A percentile compares a stretch with the other conserved stretches of the same genome.
Conservation (phyloP, 768 basidiomycete species). For the Myochromella boudieri region DNA sequence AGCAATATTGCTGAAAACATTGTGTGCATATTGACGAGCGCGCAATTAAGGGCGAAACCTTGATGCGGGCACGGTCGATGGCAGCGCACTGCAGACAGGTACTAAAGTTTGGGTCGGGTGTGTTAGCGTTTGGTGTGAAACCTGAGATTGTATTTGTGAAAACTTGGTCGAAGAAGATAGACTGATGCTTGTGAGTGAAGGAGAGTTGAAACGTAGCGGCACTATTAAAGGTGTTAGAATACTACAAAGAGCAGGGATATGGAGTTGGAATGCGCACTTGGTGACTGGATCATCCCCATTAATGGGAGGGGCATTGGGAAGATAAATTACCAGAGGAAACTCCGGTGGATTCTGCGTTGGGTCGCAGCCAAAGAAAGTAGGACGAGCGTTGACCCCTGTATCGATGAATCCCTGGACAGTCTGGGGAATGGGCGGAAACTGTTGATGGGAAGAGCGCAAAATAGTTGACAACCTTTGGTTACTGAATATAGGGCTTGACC, state of each 20-base stretch:
- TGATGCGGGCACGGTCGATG: conserved; percentile 51
- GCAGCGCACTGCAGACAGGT: conserved; percentile 69
- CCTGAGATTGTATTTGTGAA: conserved; percentile 55
- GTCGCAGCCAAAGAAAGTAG: conserved; percentile 83
- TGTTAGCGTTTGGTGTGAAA: conserved; percentile 57
- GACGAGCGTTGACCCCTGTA: conserved; percentile 62
- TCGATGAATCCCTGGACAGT: conserved; percentile 50
- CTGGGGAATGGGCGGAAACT: conserved; percentile 63
- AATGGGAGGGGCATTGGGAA: conserved; percentile 76
- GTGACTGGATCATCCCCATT: conserved; percentile 59
- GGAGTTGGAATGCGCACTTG: conserved; percentile 53
- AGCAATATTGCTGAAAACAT: conserved; percentile 58
- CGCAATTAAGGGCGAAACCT: conserved; percentile 28
- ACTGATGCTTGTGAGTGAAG: conserved; percentile 55
- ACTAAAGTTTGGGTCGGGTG: conserved; percentile 60
- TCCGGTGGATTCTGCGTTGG: conserved; percentile 46
- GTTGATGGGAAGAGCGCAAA: conserved; percentile 51
- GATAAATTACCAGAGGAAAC: conserved; percentile 69
- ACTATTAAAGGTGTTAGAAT: conserved; percentile 29
- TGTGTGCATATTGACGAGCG: conserved; percentile 42
- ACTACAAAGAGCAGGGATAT: too few species aligned
- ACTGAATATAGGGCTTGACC: conserved; percentile 49
- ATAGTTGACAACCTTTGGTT: conserved; percentile 42
- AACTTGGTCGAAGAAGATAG: conserved; percentile 62
- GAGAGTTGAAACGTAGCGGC: conserved; percentile 58